phyloP scores from a whole-genome alignment of 495 filamentous ascomycete genomes.

The Cladorrhinum samala region DNA sequence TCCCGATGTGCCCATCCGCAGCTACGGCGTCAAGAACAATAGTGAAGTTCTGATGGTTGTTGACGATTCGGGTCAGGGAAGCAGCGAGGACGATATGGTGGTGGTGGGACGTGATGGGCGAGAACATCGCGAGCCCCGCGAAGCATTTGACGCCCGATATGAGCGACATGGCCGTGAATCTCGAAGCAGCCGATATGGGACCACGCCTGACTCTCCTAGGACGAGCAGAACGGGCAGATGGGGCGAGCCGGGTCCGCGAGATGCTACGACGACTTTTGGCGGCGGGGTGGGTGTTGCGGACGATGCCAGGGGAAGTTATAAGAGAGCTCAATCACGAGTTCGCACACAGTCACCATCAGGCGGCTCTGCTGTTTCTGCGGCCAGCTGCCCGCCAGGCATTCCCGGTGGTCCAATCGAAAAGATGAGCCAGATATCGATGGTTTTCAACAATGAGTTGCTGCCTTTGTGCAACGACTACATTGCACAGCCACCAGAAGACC shows the following conservation, averaged over 20 bases:
- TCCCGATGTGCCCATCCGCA: constrained; percentile 54
- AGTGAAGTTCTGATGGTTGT: constrained; percentile 60
- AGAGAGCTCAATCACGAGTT: constrained; percentile 21
- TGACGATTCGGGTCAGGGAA: constrained; percentile 41
- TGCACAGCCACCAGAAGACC: constrained; percentile 59
- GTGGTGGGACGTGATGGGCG: constrained; percentile 24
- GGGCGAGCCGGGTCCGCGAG: constrained; percentile 31
- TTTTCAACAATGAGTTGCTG: constrained; percentile 60
- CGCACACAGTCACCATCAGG: constrained; percentile 22
- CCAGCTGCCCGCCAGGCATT: constrained; percentile 23
- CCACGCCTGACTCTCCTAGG: constrained; percentile 19
- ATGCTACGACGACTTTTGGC: constrained; percentile 31
- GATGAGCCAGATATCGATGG: constrained; percentile 59
- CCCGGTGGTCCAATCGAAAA: constrained; percentile 57
- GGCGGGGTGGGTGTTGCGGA: constrained; percentile 19
- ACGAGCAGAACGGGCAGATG: constrained; percentile 17
- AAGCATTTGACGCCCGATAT: background rate
- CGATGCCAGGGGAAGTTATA: constrained; percentile 11
- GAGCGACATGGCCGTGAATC: background rate
- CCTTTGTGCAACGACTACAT: constrained; percentile 63
- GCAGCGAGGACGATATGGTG: constrained; percentile 45
- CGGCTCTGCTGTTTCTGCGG: constrained; percentile 14
- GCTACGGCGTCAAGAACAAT: constrained; percentile 74
- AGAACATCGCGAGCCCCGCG: background rate
- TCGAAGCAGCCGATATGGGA: background rate